Conservation (phyloP, 2,329 filamentous ascomycete genomes). For the Apiospora marii region DNA sequence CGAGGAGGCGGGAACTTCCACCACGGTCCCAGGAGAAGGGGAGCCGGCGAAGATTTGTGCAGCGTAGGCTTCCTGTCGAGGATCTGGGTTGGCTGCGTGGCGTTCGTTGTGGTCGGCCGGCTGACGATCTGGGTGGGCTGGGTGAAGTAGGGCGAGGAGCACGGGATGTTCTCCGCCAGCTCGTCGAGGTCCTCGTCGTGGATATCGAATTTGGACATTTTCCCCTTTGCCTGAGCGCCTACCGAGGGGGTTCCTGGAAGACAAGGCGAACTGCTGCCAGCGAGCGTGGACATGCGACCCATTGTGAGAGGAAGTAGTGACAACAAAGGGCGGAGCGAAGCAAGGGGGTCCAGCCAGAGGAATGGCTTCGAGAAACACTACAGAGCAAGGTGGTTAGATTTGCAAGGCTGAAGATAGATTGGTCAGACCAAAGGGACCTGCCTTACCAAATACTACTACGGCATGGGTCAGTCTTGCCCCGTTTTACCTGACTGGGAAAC, state of each 20-base stretch:
- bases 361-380: slow-evolving; percentile 8
- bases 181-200: slow-evolving; percentile 57
- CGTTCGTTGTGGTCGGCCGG: slow-evolving; percentile 30
- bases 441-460: slow-evolving; percentile 1
- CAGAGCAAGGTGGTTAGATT: background rate
- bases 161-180: slow-evolving; percentile 49
- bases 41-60: slow-evolving; percentile 40
- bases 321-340: slow-evolving; percentile 14
- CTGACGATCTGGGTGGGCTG: slow-evolving; percentile 49
- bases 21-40: slow-evolving; percentile 52
- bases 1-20: slow-evolving; percentile 92
- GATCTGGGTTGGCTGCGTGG: slow-evolving; percentile 69
- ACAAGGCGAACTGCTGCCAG: slow-evolving; percentile 30
- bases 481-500: slow-evolving; percentile 1
- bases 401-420: background rate
- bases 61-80: slow-evolving; percentile 49
- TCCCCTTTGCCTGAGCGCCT: slow-evolving; percentile 25
- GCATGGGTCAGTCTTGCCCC: background rate
- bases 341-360: background rate
- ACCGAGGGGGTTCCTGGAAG: slow-evolving; percentile 30
- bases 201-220: slow-evolving; percentile 39
- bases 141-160: slow-evolving; percentile 55
- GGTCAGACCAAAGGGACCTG: background rate
- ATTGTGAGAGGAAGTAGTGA: slow-evolving; percentile 21
- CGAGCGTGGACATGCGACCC: slow-evolving; percentile 23